Base-by-base conservation (phyloP, 2,329 filamentous ascomycete species). In the Didymella glomerata region DNA sequence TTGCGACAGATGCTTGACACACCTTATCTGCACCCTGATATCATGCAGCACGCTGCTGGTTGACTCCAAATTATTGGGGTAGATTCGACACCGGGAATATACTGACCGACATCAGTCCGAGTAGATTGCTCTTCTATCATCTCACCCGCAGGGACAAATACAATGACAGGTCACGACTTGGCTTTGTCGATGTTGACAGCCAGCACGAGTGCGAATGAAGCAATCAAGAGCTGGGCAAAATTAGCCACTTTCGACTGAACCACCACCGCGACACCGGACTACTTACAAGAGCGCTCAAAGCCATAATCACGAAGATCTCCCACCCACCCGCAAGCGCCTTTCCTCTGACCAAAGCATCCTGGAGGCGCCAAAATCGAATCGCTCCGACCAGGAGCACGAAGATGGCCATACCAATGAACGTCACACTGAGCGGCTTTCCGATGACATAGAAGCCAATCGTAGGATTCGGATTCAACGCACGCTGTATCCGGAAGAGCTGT, bases 401-500 rank as follows among this genome's bases (percentile, higher is more conserved):
- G 22, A 86, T 78, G 0, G 84, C 84, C 25, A 79, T 74, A 38
- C 58, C 71, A 38, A 86, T 83, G 51, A 83, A 82, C 6, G 81
- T 73, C 11, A 77, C 80, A 4, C 81, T 76, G 4, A 92, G 75
- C 0, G 89, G 88, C 54, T 84, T 83, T 2, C 88, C 88, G 2
- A 90, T 77, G 11, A 82, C 75, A 59, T 81, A 85, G 70, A 86
- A 91, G 1, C 86, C 86, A 57, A 90, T 83, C 11, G 78, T 75
- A 2, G 76, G 74, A 36, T 78, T 66, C 1, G 77, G 78, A 16
- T 76, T 68, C 9, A 79, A 69, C 25, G 80, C 71, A 28, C 86
- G 80, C 68, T 88, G 83, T 3, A 89, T 79, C 20, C 84, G 81
- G 67, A 90, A 91, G 8, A 92, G 82, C 69, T 92, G 90, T 0